Conservation (phyloP, 2,329 filamentous ascomycete genomes). For the Aspergillus sp. region DNA sequence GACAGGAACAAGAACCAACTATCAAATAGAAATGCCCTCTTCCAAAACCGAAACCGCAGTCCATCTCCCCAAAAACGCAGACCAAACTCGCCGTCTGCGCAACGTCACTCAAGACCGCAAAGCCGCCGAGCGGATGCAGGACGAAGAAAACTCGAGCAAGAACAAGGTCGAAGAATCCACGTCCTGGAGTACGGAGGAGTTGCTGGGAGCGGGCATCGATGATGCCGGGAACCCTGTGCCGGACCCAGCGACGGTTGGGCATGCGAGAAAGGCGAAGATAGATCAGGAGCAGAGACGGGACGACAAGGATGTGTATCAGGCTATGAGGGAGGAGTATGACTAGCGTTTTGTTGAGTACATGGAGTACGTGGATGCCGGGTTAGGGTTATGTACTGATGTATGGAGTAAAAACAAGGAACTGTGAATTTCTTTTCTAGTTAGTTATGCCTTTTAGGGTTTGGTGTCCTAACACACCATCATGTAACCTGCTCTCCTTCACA, state of each 20-base stretch:
- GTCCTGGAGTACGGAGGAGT: slow-evolving; percentile 21
- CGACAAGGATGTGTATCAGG: slow-evolving; percentile 23
- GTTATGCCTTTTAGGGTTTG: too few relatives aligned
- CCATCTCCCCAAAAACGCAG: slow-evolving; percentile 14
- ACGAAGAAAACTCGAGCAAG: slow-evolving; percentile 2
- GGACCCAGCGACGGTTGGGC: slow-evolving; percentile 16
- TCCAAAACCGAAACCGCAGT: slow-evolving; percentile 21
- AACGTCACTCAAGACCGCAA: slow-evolving; percentile 19
- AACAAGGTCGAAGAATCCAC: slow-evolving; percentile 6
- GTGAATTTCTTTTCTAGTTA: too few relatives aligned
- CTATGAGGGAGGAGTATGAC: slow-evolving; percentile 24
- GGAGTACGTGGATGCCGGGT: too few relatives aligned
- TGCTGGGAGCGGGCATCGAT: slow-evolving; percentile 24
- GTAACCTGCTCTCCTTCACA: too few relatives aligned
- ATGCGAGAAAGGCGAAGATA: slow-evolving; percentile 15
- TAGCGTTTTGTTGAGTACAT: slow-evolving; percentile 6
- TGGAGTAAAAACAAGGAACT: too few relatives aligned
- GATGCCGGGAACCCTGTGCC: slow-evolving; percentile 24
- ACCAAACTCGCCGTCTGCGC: slow-evolving; percentile 16
- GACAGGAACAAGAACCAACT: too few relatives aligned
- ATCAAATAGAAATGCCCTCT: slow-evolving; percentile 15
- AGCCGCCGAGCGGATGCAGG: slow-evolving; percentile 8
- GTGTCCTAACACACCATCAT: too few relatives aligned
- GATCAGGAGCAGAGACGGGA: slow-evolving; percentile 8
- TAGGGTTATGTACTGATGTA: too few relatives aligned